phyloP scores from a whole-genome alignment of 495 filamentous ascomycete genomes.

The Penicillium longicatenatum region DNA sequence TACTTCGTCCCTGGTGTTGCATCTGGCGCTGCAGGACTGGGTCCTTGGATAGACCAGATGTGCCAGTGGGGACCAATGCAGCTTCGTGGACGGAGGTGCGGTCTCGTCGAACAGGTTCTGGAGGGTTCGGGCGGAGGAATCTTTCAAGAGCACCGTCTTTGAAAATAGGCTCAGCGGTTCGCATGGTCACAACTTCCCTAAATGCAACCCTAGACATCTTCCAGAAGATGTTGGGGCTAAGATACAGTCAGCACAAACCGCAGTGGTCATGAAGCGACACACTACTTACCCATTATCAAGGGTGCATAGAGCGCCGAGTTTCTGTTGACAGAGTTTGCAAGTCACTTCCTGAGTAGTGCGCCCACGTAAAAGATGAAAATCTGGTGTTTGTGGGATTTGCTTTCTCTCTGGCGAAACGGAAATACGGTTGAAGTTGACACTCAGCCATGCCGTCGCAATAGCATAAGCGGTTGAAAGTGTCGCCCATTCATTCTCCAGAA shows the following conservation, averaged over 20 bases:
- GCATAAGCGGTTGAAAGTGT: conserved; percentile 46
- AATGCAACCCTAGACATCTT: conserved; percentile 49
- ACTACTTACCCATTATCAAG: conserved; percentile 45
- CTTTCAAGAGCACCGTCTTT: conserved; percentile 40
- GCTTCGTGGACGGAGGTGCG: conserved; percentile 23
- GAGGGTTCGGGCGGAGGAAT: conserved; percentile 27
- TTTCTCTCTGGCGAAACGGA: conserved; percentile 44
- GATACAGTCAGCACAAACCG: conserved; percentile 12
- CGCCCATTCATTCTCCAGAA: conserved; percentile 52
- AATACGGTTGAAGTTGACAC: conserved; percentile 46
- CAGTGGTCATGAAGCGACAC: neutral
- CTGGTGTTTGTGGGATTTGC: conserved; percentile 44
- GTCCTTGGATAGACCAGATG: conserved; percentile 16
- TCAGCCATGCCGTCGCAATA: conserved; percentile 45
- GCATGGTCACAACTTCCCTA: conserved; percentile 50
- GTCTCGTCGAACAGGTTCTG: conserved; percentile 27
- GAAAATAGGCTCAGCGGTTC: conserved; percentile 43
- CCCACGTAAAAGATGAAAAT: conserved; percentile 42
- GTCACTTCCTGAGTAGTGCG: conserved; percentile 44
- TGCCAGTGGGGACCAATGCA: conserved; percentile 32
- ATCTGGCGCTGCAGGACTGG: conserved; percentile 39
- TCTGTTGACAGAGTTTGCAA: conserved; percentile 50
- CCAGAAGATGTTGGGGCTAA: conserved; percentile 47
- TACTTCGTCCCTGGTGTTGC: conserved; percentile 44
- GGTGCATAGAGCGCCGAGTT: conserved; percentile 40